Base-by-base conservation (phyloP, 352 stramenopile species). In the Ophiocytium majus region DNA sequence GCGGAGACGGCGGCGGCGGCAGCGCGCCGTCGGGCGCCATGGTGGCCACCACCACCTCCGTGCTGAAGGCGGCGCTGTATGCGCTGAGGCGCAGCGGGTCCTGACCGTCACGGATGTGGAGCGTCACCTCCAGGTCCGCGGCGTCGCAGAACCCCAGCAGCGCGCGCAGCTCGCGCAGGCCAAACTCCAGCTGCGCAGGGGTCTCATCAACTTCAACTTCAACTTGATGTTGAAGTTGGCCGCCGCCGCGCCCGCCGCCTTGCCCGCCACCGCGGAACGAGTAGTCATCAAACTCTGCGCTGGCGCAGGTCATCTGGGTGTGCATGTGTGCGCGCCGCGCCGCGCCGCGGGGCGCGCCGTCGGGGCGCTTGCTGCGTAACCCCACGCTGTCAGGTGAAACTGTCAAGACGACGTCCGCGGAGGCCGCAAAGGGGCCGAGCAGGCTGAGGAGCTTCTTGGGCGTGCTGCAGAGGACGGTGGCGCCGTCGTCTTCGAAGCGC, bases 401-500 rank as follows among this genome's bases (percentile, higher is more conserved):
- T 14, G 66, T 78, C 5, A 17, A 5, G 5, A 35, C 32, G 5
- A 78, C 66, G 5, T 78, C 66, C 35, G 66, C 66, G 35, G 66
- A 78, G 66, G 5, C 14, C 5, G 5, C 66, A 14, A 78, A 78
- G 66, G 66, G 66, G 14, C 14, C 14, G 66, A 78, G 66, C 66
- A 78, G 35, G 17, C 5, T 17, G 17, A 78, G 32, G 14, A 87
- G 43, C 80, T 87, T 80, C 49, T 82, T 71, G 36, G 83, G 83
- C 14, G 83, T 50, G 71, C 63, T 78, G 66, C 49, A 79, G 1
- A 87, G 79, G 19, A 35, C 34, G 23, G 78, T 74, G 10, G 83
- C 63, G 28, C 83, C 83, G 23, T 85, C 83, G 9, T 64, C 79
- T 10, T 87, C 71, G 78, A 87, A 87, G 0, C 79, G 50, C 9